phyloP scores from a whole-genome alignment of 352 stramenopile species.

The Globisporangium nodosum region DNA sequence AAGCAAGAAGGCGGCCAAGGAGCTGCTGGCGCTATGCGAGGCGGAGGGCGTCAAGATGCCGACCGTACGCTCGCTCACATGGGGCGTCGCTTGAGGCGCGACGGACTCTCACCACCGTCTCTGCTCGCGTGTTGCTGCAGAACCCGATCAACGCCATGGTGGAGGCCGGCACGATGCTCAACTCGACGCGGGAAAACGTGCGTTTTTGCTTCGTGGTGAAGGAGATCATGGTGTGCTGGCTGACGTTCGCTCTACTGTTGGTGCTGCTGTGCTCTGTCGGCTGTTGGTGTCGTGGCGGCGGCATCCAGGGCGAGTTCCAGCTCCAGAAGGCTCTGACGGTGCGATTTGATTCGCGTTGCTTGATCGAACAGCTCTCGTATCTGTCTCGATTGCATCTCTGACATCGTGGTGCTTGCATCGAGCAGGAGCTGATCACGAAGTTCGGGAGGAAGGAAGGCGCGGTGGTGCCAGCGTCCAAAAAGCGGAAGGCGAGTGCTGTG shows the following conservation, averaged over 20 bases:
- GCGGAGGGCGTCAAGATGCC: slow-evolving; percentile 74
- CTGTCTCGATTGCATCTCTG: neutral
- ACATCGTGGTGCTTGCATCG: neutral
- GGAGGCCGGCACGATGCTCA: slow-evolving; percentile 80
- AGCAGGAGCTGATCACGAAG: slow-evolving; percentile 74
- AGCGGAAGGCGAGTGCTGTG: slow-evolving; percentile 32
- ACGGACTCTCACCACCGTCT: neutral
- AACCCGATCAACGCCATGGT: slow-evolving; percentile 76
- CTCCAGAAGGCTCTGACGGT: slow-evolving; percentile 47
- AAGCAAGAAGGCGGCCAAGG: slow-evolving; percentile 65
- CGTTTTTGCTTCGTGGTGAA: slow-evolving; percentile 2
- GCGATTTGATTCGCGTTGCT: too few relatives aligned
- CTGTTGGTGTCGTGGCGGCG: neutral
- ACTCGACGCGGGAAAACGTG: slow-evolving; percentile 74
- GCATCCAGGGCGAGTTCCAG: slow-evolving; percentile 57
- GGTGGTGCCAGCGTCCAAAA: slow-evolving; percentile 35
- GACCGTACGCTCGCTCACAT: slow-evolving; percentile 29
- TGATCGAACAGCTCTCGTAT: too few relatives aligned
- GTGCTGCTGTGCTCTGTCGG: neutral
- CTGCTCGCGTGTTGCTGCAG: slow-evolving; percentile 15
- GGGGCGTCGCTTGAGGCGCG: neutral
- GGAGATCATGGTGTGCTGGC: neutral
- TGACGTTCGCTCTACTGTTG: neutral
- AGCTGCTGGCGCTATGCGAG: slow-evolving; percentile 75
- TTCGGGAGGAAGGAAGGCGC: slow-evolving; percentile 48